Evolutionary conservation across 305 asterid species (phyloP).

Genomic region (Ilex paraguariensis): DNA sequence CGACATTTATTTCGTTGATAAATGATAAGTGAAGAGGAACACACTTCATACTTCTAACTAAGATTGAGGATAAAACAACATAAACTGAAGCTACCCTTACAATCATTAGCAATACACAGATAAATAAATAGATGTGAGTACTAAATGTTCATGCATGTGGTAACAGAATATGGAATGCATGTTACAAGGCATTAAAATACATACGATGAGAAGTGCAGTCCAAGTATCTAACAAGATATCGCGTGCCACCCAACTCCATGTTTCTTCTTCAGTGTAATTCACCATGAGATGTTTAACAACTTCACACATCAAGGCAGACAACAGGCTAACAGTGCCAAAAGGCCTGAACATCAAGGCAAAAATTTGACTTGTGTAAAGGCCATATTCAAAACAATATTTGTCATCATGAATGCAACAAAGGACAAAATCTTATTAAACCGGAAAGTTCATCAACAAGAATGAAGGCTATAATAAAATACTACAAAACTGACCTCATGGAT

Average conservation of each 20-base stretch:
- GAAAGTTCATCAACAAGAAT: not conserved
- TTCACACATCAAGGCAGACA: slow-evolving; percentile 80
- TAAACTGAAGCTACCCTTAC: too few species aligned
- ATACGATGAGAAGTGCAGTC: slow-evolving; percentile 84
- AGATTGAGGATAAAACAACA: too few species aligned
- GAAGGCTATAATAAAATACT: slow-evolving; percentile 8
- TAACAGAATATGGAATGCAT: slow-evolving; percentile 1
- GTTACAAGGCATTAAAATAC: slow-evolving; percentile 11
- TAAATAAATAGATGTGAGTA: not conserved
- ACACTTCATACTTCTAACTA: too few species aligned
- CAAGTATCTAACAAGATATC: slow-evolving; percentile 91
- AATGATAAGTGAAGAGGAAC: too few species aligned
- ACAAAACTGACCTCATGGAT: slow-evolving; percentile 56
- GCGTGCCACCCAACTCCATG: slow-evolving; percentile 99
- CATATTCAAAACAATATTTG: slow-evolving; percentile 4
- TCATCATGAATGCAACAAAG: slow-evolving; percentile 11
- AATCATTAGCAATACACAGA: not conserved
- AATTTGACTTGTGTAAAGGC: slow-evolving; percentile 12
- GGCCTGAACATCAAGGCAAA: slow-evolving; percentile 55
- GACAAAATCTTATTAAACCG: slow-evolving; percentile 8
- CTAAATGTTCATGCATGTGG: slow-evolving; percentile 1
- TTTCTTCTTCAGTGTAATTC: slow-evolving; percentile 72
- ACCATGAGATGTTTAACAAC: slow-evolving; percentile 65
- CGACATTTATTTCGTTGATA: too few species aligned
- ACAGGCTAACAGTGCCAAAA: slow-evolving; percentile 72